A percentile compares a stretch with the other conserved stretches of the same genome.
These are phyloP conservation scores for Penicillium sp. DNA, from an alignment of 2,329 filamentous ascomycete species.

Conservation along the genomic window DNA sequence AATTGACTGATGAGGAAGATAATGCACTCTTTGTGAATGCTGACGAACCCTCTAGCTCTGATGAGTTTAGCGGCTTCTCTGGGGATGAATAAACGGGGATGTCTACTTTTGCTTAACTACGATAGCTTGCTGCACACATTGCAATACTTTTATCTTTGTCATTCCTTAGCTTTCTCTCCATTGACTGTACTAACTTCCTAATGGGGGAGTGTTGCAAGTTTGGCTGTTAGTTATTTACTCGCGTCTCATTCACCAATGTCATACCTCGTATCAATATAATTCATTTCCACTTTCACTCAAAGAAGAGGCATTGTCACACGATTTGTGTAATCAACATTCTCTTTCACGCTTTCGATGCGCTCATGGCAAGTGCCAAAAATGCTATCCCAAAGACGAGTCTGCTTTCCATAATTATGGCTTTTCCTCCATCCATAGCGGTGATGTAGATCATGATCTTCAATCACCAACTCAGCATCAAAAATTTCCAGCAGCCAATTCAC, in stretches of 20 bases:
- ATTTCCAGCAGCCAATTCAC: slow-evolving; percentile 33
- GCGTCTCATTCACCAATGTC: not conserved
- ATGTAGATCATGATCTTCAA: slow-evolving; percentile 15
- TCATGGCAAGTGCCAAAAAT: slow-evolving; percentile 34
- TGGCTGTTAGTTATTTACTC: too few relatives aligned
- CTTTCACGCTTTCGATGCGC: slow-evolving; percentile 34
- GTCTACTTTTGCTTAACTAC: not conserved
- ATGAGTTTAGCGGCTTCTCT: not conserved
- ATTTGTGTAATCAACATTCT: slow-evolving; percentile 31
- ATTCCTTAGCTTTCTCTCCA: not conserved
- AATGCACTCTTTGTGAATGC: not conserved
- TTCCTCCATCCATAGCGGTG: slow-evolving; percentile 16
- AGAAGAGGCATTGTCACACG: slow-evolving; percentile 11
- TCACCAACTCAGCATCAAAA: slow-evolving; percentile 26
- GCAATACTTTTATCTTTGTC: not conserved
- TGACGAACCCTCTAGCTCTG: not conserved
- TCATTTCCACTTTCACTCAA: not conserved
- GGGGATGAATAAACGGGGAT: not conserved
- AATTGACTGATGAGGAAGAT: not conserved
- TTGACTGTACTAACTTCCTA: not conserved
- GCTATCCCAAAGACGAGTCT: slow-evolving; percentile 35
- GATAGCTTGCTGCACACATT: not conserved
- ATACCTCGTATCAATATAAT: not conserved
- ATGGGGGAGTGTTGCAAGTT: too few relatives aligned
- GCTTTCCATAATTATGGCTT: slow-evolving; percentile 30